These are phyloP conservation scores for Daldinia childiae DNA, from an alignment of 495 filamentous ascomycete genomes.

Conservation along the genomic window DNA sequence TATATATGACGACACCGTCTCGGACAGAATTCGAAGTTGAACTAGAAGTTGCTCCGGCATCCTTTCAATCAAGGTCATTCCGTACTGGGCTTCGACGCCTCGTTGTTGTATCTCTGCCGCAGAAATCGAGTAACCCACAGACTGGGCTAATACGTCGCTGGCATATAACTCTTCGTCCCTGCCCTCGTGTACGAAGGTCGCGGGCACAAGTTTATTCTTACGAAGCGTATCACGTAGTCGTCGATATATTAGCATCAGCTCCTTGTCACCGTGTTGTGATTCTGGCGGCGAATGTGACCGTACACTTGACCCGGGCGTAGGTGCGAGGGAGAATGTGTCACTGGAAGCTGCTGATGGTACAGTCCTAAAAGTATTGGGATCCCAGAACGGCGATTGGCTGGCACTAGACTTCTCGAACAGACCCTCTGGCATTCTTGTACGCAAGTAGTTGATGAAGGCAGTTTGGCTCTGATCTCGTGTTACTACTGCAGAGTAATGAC, in stretches of 20 bases:
- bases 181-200: slow-evolving; percentile 21
- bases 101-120: slow-evolving; percentile 92
- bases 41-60: slow-evolving; percentile 83
- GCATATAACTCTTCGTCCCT: slow-evolving; percentile 62
- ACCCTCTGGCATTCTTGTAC: slow-evolving; percentile 66
- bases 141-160: slow-evolving; percentile 74
- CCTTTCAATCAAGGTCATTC: slow-evolving; percentile 80
- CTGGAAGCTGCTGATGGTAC: slow-evolving; percentile 40
- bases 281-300: slow-evolving; percentile 47
- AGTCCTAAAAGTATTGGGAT: slow-evolving; percentile 30
- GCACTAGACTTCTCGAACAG: slow-evolving; percentile 65
- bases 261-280: slow-evolving; percentile 62
- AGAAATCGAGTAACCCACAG: slow-evolving; percentile 88
- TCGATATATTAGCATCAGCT: slow-evolving; percentile 82
- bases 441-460: slow-evolving; percentile 71
- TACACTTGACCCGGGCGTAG: slow-evolving; percentile 42
- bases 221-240: slow-evolving; percentile 80
- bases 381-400: slow-evolving; percentile 37
- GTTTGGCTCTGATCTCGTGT: slow-evolving; percentile 61
- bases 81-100: slow-evolving; percentile 79
- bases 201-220: slow-evolving; percentile 67
- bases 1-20: slow-evolving; percentile 86
- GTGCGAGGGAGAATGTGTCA: slow-evolving; percentile 39
- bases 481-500: slow-evolving; percentile 51
- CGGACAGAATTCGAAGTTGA: slow-evolving; percentile 88